Evolutionary conservation across 257 asterid genomes (phyloP).

Genomic region (Capsicum rhomboideum): DNA sequence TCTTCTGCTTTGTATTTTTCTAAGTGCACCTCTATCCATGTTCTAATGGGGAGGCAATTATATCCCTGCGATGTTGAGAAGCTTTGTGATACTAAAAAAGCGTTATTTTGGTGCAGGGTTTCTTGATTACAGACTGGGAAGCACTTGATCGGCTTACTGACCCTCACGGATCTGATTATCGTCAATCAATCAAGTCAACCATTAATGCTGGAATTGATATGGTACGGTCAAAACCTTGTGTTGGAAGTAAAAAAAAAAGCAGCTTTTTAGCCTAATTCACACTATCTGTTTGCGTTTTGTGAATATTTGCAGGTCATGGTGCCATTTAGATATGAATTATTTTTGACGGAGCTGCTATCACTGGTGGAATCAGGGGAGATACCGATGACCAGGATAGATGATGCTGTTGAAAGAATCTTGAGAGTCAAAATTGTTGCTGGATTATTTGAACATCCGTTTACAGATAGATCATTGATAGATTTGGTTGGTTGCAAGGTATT

Average conservation of each 20-base stretch:
- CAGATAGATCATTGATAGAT: constrained; percentile 75
- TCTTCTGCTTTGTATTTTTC: no score
- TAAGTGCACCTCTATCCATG: not conserved
- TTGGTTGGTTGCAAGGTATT: constrained; percentile 91
- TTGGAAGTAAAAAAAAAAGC: not conserved
- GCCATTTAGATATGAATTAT: constrained; percentile 79
- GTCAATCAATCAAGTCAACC: constrained; percentile 19
- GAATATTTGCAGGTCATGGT: constrained; percentile 81
- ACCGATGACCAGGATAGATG: constrained; percentile 74
- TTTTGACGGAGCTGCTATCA: constrained; percentile 62
- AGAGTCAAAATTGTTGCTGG: constrained; percentile 88
- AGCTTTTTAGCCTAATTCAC: not conserved
- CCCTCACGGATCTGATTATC: constrained; percentile 34
- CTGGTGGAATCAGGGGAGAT: constrained; percentile 83
- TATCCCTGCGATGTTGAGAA: not conserved
- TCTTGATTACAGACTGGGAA: constrained; percentile 70
- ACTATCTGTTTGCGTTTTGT: not conserved
- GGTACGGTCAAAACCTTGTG: constrained; percentile 29
- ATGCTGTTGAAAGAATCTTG: constrained; percentile 88
- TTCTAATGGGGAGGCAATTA: not conserved
- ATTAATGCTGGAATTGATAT: constrained; percentile 60
- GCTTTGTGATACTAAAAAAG: not conserved
- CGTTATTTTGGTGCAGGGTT: constrained; percentile 45
- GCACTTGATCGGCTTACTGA: constrained; percentile 30
- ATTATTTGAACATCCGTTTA: constrained; percentile 66